phyloP scores from a whole-genome alignment of 192 early-diverging fungal species.

The Entomortierella chlamydospora region DNA sequence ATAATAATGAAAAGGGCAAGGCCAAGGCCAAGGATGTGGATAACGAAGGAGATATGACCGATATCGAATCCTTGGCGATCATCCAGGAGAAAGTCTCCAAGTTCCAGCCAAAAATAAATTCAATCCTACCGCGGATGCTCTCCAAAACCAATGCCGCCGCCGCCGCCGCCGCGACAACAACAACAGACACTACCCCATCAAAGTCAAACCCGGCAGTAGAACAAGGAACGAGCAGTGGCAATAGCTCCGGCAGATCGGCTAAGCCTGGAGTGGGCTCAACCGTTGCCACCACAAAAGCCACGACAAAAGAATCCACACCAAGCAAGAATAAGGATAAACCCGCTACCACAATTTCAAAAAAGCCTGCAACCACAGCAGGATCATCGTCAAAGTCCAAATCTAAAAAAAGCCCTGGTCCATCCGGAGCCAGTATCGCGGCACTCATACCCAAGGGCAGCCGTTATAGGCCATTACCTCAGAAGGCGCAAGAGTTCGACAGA shows the following conservation, averaged over 20 bases:
- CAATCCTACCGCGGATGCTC: conserved; percentile 20
- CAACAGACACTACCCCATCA: not conserved
- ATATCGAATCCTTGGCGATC: conserved; percentile 1
- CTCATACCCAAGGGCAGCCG: conserved; percentile 28
- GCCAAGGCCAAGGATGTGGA: not conserved
- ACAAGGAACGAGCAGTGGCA: not conserved
- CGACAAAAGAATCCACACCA: not conserved
- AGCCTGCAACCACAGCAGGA: not conserved
- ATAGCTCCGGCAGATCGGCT: not conserved
- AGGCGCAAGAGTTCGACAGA: not conserved
- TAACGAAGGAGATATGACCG: not conserved
- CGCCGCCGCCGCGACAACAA: not conserved
- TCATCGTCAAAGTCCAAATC: not conserved
- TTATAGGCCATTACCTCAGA: conserved; percentile 15
- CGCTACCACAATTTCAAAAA: not conserved
- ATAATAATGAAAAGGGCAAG: not conserved
- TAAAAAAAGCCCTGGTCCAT: not conserved
- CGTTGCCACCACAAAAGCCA: not conserved
- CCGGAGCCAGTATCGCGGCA: conserved; percentile 14
- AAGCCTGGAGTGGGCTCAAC: not conserved
- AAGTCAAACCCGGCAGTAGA: not conserved
- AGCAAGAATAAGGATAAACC: not conserved
- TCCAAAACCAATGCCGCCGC: not conserved
- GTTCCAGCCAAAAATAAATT: conserved; percentile 22
- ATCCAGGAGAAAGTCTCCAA: conserved; percentile 13